phyloP scores from a whole-genome alignment of 2,329 filamentous ascomycete genomes.

The Rutstroemia sp. region DNA sequence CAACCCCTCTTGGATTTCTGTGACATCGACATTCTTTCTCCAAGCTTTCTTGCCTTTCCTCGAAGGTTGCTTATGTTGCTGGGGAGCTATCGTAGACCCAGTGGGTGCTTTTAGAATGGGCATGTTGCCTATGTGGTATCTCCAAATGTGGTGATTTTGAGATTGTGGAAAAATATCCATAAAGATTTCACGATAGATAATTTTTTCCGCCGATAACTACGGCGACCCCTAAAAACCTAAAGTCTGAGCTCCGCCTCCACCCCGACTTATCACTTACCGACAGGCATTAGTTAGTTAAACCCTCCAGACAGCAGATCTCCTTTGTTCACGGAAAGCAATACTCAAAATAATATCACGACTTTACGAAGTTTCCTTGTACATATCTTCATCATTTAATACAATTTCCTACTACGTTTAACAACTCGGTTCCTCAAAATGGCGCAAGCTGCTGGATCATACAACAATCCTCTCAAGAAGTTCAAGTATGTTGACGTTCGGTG shows the following conservation, averaged over 20 bases:
- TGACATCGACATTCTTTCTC: slow-evolving; percentile 96
- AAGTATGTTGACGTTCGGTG: slow-evolving; percentile 55
- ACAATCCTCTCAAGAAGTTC: slow-evolving; percentile 99
- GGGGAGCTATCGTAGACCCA: slow-evolving; percentile 54
- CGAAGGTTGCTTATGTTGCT: slow-evolving; percentile 80
- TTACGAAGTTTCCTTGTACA: slow-evolving; percentile 11
- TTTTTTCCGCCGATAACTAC: slow-evolving; percentile 8
- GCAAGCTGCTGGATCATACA: slow-evolving; percentile 80
- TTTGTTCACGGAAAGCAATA: slow-evolving; percentile 5
- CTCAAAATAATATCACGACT: not conserved
- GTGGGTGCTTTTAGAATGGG: slow-evolving; percentile 29
- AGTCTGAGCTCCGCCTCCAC: not conserved
- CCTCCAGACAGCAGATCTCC: not conserved
- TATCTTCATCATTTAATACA: slow-evolving; percentile 9
- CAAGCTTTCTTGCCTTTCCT: slow-evolving; percentile 98
- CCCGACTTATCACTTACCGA: not conserved
- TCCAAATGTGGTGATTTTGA: not conserved
- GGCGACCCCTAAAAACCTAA: not conserved
- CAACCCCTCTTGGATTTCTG: slow-evolving; percentile 75
- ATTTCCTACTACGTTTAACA: not conserved
- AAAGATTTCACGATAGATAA: slow-evolving; percentile 5
- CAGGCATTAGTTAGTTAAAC: slow-evolving; percentile 1
- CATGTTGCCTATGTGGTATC: slow-evolving; percentile 19
- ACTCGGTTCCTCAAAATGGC: slow-evolving; percentile 55
- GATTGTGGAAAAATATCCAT: slow-evolving; percentile 6